These are phyloP conservation scores for Zygosaccharomyces siamensis DNA, from an alignment of 805 yeast species.

Conservation along the genomic window DNA sequence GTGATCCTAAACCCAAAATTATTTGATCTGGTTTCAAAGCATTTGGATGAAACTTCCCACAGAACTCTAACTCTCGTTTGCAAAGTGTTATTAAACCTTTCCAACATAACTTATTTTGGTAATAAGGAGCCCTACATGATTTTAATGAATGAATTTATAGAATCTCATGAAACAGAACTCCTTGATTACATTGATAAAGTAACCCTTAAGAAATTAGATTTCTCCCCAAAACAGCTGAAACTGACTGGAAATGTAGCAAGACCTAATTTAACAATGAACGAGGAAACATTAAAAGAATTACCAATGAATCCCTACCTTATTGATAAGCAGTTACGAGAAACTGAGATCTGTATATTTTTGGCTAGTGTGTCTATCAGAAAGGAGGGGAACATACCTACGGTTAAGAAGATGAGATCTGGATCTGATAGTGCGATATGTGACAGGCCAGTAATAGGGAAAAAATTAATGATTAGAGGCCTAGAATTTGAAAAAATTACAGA, in stretches of 20 bases:
- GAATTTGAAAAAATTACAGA: slow-evolving; percentile 33
- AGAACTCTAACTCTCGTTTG: slow-evolving; percentile 79
- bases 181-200: slow-evolving; percentile 66
- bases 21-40: slow-evolving; percentile 64
- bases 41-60: slow-evolving; percentile 66
- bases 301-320: slow-evolving; percentile 67
- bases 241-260: slow-evolving; percentile 53
- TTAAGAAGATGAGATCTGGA: slow-evolving; percentile 10
- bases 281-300: slow-evolving; percentile 48
- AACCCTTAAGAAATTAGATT: slow-evolving; percentile 65
- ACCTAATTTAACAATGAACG: slow-evolving; percentile 49
- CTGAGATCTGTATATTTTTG: slow-evolving; percentile 51
- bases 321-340: slow-evolving; percentile 58
- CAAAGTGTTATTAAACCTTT: slow-evolving; percentile 70
- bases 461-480: slow-evolving; percentile 27
- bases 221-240: slow-evolving; percentile 52
- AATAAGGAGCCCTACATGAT: slow-evolving; percentile 80
- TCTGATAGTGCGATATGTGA: slow-evolving; percentile 9
- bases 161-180: slow-evolving; percentile 51
- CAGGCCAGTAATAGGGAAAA: slow-evolving; percentile 7
- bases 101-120: slow-evolving; percentile 70
- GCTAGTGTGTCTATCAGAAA: slow-evolving; percentile 14
- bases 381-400: slow-evolving; percentile 14
- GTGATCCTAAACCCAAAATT: slow-evolving; percentile 86
- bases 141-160: slow-evolving; percentile 63